A percentile compares a stretch with the other conserved stretches of the same genome.
Evolutionary conservation across 1,284 basidiomycete species (phyloP).

Genomic region (Malassezia furfur): DNA sequence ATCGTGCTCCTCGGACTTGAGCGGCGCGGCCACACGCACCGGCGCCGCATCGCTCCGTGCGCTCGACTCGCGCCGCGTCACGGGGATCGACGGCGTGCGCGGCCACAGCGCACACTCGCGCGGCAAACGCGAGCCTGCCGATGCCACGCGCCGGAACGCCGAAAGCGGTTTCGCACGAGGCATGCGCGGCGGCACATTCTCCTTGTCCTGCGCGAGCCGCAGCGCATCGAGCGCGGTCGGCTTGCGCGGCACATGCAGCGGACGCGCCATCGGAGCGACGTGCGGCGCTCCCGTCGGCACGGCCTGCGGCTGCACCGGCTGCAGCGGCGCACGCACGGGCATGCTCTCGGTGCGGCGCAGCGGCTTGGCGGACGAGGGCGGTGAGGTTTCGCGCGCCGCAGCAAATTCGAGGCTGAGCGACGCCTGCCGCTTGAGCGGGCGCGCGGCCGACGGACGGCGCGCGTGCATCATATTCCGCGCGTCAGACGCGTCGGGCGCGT

Average conservation of each 20-base stretch:
- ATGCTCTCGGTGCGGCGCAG: slow-evolving; percentile 2
- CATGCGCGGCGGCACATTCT: background rate
- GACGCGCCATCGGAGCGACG: background rate
- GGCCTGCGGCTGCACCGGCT: background rate
- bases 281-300: background rate
- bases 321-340: slow-evolving; percentile 1
- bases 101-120: background rate
- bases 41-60: slow-evolving; percentile 5
- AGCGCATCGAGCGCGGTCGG: background rate
- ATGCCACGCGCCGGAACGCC: background rate
- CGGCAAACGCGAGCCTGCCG: background rate
- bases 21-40: background rate
- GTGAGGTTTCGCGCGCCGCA: slow-evolving; percentile 25
- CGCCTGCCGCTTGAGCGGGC: slow-evolving; percentile 17
- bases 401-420: slow-evolving; percentile 29
- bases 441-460: slow-evolving; percentile 4
- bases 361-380: background rate
- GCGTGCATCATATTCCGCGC: slow-evolving; percentile 24
- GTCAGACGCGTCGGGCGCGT: slow-evolving; percentile 19
- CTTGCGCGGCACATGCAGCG: background rate
- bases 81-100: background rate
- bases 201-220: background rate
- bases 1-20: slow-evolving; percentile 20
- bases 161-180: background rate
- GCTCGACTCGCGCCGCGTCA: slow-evolving; percentile 13